Base-by-base conservation (phyloP, 352 stramenopile genomes). In the Phytophthora pinifolia region DNA sequence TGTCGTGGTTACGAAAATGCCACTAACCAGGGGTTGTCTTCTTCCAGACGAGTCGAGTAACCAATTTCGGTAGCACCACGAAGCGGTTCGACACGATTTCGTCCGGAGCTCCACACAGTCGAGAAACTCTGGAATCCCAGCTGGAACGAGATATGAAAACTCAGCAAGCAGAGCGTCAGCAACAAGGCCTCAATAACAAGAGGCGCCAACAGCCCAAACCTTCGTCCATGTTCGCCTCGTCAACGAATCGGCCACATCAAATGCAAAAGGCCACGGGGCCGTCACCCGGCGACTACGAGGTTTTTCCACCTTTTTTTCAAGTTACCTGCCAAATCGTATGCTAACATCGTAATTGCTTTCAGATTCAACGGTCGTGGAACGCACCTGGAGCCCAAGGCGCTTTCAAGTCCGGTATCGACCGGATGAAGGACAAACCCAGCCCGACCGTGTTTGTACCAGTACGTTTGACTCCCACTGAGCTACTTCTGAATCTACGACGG, bases 231-330 rank as follows among this genome's bases (percentile, higher is more conserved):
- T 92, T 92, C 47, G 79, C 72, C 9, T 90, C 83, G 0, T 80
- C 72, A 8, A 85, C 79, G 1, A 77, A 34, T 18, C 83, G 83
- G 0, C 87, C 87, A 33, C 68, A 81, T 41, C 50, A 61, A 30
- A 37, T 57, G 0, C 50, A 64, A 15, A 78, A 82, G 42, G 50
- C 48, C 0, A 44, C 51, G 0, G 70, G 65, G 0, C 79, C 79
- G 1, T 89, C 78, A 0, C 79, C 79, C 14, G 83, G 83, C 2
- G 83, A 88, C 56, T 92, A 92, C 31, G 77, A 92, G 69, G 82
- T 86, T 31, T 7, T 14, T 17, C 2, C 29, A 34, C 14, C 20
- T 33, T 20, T 4, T 15, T 31, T 18, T 22, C n/a, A 9, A 14
- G 25, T 15, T 20, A 9, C 17, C 3, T 9, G 30, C 15, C 13